A percentile compares a stretch with the other conserved stretches of the same genome.
Evolutionary conservation across 1,139 yeast species (phyloP).

Genomic region (Candida buenavistaensis): DNA sequence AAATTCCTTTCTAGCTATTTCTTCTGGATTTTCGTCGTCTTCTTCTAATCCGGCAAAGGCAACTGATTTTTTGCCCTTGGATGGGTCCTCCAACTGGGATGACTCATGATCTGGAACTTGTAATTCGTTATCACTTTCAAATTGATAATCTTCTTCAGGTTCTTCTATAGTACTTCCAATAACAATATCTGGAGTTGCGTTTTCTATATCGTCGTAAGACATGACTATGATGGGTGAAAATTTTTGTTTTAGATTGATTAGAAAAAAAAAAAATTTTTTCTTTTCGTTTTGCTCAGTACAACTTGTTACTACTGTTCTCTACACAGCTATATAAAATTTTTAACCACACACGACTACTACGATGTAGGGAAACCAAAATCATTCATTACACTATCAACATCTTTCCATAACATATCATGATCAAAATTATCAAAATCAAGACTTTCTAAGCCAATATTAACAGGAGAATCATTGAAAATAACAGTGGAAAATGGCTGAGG

Average conservation of each 20-base stretch:
- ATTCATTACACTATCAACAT: conserved; percentile 88
- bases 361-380: conserved; percentile 82
- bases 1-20: conserved; percentile 72
- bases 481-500: conserved; percentile 11
- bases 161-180: conserved; percentile 68
- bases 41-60: conserved; percentile 78
- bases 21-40: conserved; percentile 63
- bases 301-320: too few species aligned
- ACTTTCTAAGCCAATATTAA: conserved; percentile 31
- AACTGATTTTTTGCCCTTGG: conserved; percentile 69
- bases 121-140: conserved; percentile 52
- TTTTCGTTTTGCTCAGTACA: too few species aligned
- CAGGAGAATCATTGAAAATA: conserved; percentile 30
- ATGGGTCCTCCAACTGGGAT: conserved; percentile 18
- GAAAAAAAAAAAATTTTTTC: conserved; percentile 9
- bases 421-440: conserved; percentile 37
- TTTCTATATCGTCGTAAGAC: conserved; percentile 73
- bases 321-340: too few species aligned
- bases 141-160: conserved; percentile 39
- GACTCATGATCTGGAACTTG: conserved; percentile 40
- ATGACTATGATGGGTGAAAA: too few species aligned
- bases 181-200: conserved; percentile 80
- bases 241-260: too few species aligned
- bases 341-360: conserved; percentile 1
- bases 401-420: conserved; percentile 80